Conservation (phyloP, 2,329 filamentous ascomycete genomes). For the Scedosporium boydii region DNA sequence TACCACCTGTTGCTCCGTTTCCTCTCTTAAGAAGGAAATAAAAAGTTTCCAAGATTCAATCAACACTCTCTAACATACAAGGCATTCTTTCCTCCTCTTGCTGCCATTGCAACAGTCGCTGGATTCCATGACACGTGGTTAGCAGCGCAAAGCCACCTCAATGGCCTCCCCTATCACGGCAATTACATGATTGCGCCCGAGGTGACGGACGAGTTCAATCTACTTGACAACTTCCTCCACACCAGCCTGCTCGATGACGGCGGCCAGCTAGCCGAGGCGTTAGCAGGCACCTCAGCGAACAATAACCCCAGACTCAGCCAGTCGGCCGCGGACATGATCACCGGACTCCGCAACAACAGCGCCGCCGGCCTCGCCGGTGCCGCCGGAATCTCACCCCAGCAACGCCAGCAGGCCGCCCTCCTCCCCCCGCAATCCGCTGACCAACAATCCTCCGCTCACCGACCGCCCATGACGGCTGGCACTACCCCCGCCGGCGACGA, state of each 20-base stretch:
- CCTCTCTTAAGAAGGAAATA: too few species aligned
- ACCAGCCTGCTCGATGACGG: constrained; percentile 83
- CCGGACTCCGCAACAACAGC: constrained; percentile 36
- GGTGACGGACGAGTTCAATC: constrained; percentile 91
- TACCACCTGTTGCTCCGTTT: too few species aligned
- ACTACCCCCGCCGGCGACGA: constrained; percentile 38
- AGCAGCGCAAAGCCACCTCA: constrained; percentile 69
- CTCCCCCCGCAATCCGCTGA: constrained; percentile 17
- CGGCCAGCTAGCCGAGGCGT: constrained; percentile 55
- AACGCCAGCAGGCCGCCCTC: constrained; percentile 18
- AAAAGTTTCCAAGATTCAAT: not conserved
- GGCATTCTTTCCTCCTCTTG: not conserved
- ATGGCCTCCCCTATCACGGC: constrained; percentile 87
- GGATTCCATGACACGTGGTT: constrained; percentile 79
- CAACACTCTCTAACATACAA: not conserved
- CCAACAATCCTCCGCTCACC: not conserved
- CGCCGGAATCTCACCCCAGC: constrained; percentile 16
- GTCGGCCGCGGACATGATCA: constrained; percentile 29
- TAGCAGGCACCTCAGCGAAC: constrained; percentile 22
- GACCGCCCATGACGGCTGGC: constrained; percentile 9
- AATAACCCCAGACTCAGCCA: constrained; percentile 20
- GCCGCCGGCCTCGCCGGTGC: constrained; percentile 7
- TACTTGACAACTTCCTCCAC: constrained; percentile 93
- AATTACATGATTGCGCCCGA: constrained; percentile 92
- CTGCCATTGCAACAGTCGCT: constrained; percentile 43